phyloP scores from a whole-genome alignment of 495 filamentous ascomycete genomes.

The Penicillium egyptiacum region DNA sequence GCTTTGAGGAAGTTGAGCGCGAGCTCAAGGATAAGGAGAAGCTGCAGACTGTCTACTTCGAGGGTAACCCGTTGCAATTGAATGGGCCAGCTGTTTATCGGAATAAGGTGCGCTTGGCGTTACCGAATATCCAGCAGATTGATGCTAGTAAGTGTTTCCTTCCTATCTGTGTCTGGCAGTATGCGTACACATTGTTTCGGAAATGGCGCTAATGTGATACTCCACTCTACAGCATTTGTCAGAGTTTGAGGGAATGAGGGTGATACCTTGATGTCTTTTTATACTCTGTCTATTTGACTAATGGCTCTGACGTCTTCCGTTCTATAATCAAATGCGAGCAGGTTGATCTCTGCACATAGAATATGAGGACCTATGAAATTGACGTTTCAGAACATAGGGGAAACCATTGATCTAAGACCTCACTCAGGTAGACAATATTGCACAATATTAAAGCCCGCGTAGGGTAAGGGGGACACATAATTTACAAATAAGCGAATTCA shows the following conservation, averaged over 20 bases:
- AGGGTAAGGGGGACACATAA: too few relatives aligned
- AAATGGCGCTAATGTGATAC: not conserved
- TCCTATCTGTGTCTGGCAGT: not conserved
- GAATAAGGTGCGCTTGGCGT: constrained; percentile 84
- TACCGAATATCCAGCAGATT: constrained; percentile 88
- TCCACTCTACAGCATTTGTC: constrained; percentile 7
- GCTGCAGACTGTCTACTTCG: constrained; percentile 92
- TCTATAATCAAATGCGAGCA: not conserved
- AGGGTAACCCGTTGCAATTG: constrained; percentile 88
- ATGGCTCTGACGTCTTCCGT: constrained; percentile 1
- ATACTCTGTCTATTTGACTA: not conserved
- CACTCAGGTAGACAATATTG: too few relatives aligned
- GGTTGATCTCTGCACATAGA: not conserved
- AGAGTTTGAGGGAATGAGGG: not conserved
- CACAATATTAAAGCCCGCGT: too few relatives aligned
- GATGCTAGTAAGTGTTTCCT: constrained; percentile 78
- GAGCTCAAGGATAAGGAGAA: constrained; percentile 74
- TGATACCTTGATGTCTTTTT: not conserved
- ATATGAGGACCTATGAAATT: not conserved
- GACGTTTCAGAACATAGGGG: too few relatives aligned
- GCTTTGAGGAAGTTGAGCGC: constrained; percentile 80
- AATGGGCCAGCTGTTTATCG: constrained; percentile 75
- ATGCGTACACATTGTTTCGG: not conserved
- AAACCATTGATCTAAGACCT: too few relatives aligned
- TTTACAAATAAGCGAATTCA: too few relatives aligned